These are phyloP conservation scores for Penicillium oxalicum DNA, from an alignment of 2,329 filamentous ascomycete genomes.

Conservation along the genomic window DNA sequence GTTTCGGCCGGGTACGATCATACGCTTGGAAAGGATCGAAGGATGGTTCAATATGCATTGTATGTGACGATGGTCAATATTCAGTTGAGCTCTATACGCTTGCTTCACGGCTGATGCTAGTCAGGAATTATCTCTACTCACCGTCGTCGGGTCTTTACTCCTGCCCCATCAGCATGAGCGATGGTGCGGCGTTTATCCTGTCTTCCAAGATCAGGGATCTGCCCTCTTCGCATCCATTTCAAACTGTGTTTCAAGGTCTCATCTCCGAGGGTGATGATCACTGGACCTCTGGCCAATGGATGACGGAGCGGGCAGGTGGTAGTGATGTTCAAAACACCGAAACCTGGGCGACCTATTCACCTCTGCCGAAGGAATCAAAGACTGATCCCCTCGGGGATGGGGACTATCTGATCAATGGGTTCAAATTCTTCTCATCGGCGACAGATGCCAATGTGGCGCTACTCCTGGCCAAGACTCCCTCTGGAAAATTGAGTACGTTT, in stretches of 20 bases:
- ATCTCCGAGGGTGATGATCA: conserved; percentile 24
- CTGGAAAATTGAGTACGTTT: conserved; percentile 55
- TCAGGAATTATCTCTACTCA: conserved; percentile 51
- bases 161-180: conserved; percentile 60
- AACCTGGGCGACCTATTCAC: conserved; percentile 28
- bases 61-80: conserved; percentile 10
- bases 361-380: conserved; percentile 6
- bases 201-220: conserved; percentile 13
- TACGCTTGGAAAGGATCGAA: conserved; percentile 16
- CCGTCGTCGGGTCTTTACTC: conserved; percentile 56
- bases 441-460: conserved; percentile 61
- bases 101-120: neutral
- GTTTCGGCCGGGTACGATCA: conserved; percentile 22
- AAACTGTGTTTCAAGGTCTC: conserved; percentile 21
- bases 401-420: conserved; percentile 51
- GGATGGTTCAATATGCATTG: conserved; percentile 25
- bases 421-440: conserved; percentile 67
- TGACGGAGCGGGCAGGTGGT: conserved; percentile 34
- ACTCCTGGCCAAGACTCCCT: conserved; percentile 55
- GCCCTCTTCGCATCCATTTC: conserved; percentile 19
- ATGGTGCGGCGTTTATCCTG: conserved; percentile 34
- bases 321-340: conserved; percentile 33
- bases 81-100: neutral
- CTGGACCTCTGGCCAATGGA: conserved; percentile 37
- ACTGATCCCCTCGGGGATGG: conserved; percentile 20